These are phyloP conservation scores for Sporothrix humicola DNA, from an alignment of 2,329 filamentous ascomycete genomes.

Conservation along the genomic window DNA sequence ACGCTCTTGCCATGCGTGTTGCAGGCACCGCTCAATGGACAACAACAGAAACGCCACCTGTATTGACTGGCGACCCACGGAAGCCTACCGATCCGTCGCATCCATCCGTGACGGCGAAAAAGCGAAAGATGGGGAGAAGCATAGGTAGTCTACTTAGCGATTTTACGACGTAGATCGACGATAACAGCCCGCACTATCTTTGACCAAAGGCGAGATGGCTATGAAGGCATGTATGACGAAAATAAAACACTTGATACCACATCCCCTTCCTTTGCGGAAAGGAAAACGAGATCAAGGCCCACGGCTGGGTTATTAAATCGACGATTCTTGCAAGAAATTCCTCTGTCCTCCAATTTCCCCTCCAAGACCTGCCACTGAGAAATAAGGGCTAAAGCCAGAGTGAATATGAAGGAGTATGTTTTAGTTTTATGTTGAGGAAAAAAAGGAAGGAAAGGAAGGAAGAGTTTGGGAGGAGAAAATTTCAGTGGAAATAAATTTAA, in stretches of 20 bases:
- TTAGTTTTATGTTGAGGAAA: constrained; percentile 51
- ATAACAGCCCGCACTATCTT: not conserved
- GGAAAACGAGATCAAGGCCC: constrained; percentile 33
- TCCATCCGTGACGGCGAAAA: not conserved
- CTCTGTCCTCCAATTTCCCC: constrained; percentile 73
- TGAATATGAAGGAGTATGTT: constrained; percentile 65
- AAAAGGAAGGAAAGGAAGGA: constrained; percentile 39
- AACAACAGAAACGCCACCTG: not conserved
- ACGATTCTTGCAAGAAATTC: constrained; percentile 43
- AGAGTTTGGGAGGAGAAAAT: constrained; percentile 11
- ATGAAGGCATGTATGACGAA: not conserved
- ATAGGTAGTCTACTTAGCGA: constrained; percentile 20
- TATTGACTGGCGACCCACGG: not conserved
- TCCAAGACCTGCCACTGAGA: constrained; percentile 64
- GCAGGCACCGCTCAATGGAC: not conserved
- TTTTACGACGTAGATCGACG: not conserved
- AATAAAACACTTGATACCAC: constrained; percentile 44
- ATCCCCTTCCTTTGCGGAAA: constrained; percentile 32
- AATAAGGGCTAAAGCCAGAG: constrained; percentile 62
- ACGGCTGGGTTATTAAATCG: constrained; percentile 13
- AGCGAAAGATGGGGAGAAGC: not conserved
- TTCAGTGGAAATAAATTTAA: not conserved
- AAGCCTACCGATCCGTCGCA: not conserved
- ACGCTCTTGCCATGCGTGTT: not conserved
- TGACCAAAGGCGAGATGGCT: not conserved